A percentile compares a stretch with the other conserved stretches of the same genome.
Conservation (phyloP, 2,329 filamentous ascomycete species). For the Botrytis sinoallii region DNA sequence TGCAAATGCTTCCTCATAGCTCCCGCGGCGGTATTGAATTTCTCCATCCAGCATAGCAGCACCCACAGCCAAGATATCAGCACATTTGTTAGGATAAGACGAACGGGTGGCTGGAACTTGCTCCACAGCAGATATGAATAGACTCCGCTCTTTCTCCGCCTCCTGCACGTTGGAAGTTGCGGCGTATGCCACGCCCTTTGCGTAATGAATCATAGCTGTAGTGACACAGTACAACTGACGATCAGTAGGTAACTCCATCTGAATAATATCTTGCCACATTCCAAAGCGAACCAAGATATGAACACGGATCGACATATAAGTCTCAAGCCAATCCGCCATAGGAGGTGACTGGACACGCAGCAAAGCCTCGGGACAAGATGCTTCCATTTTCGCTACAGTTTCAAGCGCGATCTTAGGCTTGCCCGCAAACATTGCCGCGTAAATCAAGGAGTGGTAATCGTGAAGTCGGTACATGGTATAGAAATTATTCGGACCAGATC, state of each 20-base stretch:
- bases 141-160: conserved; percentile 50
- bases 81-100: conserved; percentile 65
- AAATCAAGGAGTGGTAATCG: conserved; percentile 71
- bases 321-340: conserved; percentile 78
- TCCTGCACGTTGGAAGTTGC: conserved; percentile 52
- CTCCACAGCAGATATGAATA: conserved; percentile 51
- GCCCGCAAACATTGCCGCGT: conserved; percentile 75
- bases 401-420: conserved; percentile 61
- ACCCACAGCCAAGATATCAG: conserved; percentile 61
- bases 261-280: conserved; percentile 63
- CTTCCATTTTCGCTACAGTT: conserved; percentile 57
- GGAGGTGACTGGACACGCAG: conserved; percentile 63
- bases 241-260: conserved; percentile 56
- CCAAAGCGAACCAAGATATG: conserved; percentile 74
- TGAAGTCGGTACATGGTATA: conserved; percentile 76
- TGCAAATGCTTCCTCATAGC: conserved; percentile 57
- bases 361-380: conserved; percentile 59
- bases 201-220: conserved; percentile 66
- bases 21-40: conserved; percentile 63
- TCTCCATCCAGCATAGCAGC: conserved; percentile 69
- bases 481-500: conserved; percentile 63
- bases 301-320: conserved; percentile 63
- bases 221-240: conserved; percentile 63
- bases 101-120: conserved; percentile 58
- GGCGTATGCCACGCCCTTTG: conserved; percentile 63